These are phyloP conservation scores for Triticum aestivum DNA, from an alignment of 176 grass and related monocot species.

Conservation along the genomic window DNA sequence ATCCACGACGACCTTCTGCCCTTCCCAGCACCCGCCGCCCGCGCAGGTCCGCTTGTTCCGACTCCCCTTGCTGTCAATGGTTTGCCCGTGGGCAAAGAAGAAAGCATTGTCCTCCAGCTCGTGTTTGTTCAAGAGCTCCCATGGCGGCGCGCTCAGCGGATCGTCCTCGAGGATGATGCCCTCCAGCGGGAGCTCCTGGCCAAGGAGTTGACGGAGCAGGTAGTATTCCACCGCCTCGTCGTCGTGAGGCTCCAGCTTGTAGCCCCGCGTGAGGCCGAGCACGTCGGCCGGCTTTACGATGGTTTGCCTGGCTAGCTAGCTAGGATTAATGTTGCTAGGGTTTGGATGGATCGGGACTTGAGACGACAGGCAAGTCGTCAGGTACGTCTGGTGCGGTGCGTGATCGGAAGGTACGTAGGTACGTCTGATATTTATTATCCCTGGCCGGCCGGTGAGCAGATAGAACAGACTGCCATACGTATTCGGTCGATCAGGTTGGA, in stretches of 20 bases:
- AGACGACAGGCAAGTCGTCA: too few species aligned
- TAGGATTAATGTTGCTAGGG: too few species aligned
- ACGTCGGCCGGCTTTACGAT: neutral
- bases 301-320: too few species aligned
- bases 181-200: neutral
- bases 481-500: too few species aligned
- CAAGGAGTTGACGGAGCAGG: neutral
- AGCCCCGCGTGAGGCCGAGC: neutral
- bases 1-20: neutral
- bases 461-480: too few species aligned
- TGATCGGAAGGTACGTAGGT: too few species aligned
- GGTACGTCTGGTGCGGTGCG: too few species aligned
- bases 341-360: too few species aligned
- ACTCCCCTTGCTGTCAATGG: neutral
- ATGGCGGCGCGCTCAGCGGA: neutral
- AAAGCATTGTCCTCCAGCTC: neutral
- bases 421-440: too few species aligned
- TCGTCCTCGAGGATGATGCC: slow-evolving; percentile 18
- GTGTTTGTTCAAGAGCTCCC: slow-evolving; percentile 17
- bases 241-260: neutral
- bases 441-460: too few species aligned
- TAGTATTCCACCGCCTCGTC: neutral
- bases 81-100: neutral
- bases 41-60: neutral
- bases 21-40: neutral